Percentiles rank a stretch among this genome's conserved stretches.
Evolutionary conservation across 23 red algal species (phyloP).

Genomic region (Cyanidiococcus yangmingshanensis): DNA sequence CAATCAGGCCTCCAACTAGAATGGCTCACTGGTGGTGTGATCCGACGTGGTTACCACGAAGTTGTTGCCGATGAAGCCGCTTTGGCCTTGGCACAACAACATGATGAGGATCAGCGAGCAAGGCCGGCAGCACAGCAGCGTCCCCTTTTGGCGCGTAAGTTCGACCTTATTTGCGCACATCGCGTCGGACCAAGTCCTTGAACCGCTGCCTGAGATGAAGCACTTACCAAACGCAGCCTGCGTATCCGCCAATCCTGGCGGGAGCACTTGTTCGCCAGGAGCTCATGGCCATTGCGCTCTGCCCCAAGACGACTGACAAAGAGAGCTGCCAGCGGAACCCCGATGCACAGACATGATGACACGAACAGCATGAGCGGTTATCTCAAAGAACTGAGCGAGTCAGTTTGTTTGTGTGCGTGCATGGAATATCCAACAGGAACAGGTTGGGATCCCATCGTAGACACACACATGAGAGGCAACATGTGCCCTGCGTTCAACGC

Average conservation of each 20-base stretch:
- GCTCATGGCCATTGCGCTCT: conserved; percentile 46
- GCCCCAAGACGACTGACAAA: neutral
- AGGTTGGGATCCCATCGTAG: no score
- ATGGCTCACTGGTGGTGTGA: conserved; percentile 57
- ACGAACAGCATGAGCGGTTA: no score
- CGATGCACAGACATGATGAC: no score
- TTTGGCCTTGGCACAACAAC: neutral
- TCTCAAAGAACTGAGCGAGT: no score
- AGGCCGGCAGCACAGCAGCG: neutral
- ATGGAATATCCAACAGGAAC: no score
- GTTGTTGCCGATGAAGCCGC: conserved; percentile 62
- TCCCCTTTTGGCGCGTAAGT: conserved; percentile 59
- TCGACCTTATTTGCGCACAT: conserved; percentile 74
- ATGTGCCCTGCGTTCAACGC: no score
- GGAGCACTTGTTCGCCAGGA: conserved; percentile 59
- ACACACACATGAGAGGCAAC: no score
- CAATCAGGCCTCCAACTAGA: conserved; percentile 83
- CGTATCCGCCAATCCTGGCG: conserved; percentile 37
- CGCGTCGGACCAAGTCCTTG: conserved; percentile 42
- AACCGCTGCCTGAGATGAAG: conserved; percentile 28
- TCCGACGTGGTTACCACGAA: conserved; percentile 80
- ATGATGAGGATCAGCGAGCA: conserved; percentile 11
- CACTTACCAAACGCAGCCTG: neutral
- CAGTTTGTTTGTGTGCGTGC: no score
- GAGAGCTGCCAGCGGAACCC: neutral